A percentile compares a stretch with the other conserved stretches of the same genome.
phyloP scores from a whole-genome alignment of 306 rosid species.

The Arachis hypogaea region DNA sequence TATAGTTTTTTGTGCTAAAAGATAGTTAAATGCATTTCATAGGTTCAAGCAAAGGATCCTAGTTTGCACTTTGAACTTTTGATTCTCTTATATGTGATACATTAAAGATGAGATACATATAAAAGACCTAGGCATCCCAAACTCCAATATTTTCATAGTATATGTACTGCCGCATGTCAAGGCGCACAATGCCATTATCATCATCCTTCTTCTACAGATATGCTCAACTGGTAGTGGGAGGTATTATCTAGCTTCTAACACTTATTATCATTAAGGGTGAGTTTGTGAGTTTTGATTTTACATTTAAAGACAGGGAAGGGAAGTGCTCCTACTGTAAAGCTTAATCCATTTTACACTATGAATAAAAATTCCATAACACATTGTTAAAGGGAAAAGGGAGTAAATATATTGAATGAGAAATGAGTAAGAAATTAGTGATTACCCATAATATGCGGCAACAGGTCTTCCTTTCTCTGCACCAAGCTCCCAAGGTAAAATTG shows the following conservation, averaged over 20 bases:
- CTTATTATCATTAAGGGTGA: conserved; percentile 3
- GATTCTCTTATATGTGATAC: conserved; percentile 17
- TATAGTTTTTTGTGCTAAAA: conserved; percentile 1
- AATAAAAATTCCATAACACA: no score
- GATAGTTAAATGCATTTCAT: conserved; percentile 36
- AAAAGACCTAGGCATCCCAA: conserved; percentile 2
- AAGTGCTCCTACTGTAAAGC: no score
- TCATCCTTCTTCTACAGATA: background rate
- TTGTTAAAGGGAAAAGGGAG: background rate
- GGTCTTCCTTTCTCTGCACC: conserved; percentile 98
- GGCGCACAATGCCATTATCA: background rate
- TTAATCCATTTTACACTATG: no score
- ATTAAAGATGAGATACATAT: background rate
- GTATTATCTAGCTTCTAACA: conserved; percentile 14
- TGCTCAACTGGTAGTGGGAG: conserved; percentile 23
- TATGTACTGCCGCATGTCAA: conserved; percentile 18
- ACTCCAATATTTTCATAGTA: conserved; percentile 2
- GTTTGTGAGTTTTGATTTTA: no score
- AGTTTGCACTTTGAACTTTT: background rate
- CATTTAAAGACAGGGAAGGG: no score
- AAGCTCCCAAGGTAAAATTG: conserved; percentile 95
- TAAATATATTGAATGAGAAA: conserved; percentile 13
- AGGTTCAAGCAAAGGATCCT: conserved; percentile 22
- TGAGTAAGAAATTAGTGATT: conserved; percentile 27
- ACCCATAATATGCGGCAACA: conserved; percentile 96